phyloP scores from a whole-genome alignment of 305 asterid species.

The Fraxinus floribunda region DNA sequence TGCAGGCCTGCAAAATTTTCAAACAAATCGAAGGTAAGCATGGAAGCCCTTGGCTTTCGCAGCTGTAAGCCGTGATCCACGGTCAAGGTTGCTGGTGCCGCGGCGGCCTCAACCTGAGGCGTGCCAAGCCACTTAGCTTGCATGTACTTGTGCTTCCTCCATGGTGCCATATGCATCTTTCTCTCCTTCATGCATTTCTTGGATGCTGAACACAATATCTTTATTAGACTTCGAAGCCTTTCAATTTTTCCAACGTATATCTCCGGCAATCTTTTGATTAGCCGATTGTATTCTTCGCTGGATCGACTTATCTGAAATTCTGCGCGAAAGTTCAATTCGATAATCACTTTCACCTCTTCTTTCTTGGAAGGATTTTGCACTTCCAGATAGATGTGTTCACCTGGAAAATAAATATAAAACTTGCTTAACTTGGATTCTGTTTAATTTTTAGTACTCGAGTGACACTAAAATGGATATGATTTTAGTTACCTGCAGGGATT shows the following conservation, averaged over 20 bases:
- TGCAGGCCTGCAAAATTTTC: slow-evolving; percentile 20
- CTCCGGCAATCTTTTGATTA: slow-evolving; percentile 29
- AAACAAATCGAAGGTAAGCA: slow-evolving; percentile 34
- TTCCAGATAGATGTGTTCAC: slow-evolving; percentile 41
- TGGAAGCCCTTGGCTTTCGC: slow-evolving; percentile 23
- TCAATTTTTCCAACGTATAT: slow-evolving; percentile 38
- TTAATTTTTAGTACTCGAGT: background rate
- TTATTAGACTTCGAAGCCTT: slow-evolving; percentile 27
- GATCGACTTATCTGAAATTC: slow-evolving; percentile 37
- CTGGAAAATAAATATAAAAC: slow-evolving; percentile 10
- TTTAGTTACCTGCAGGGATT: slow-evolving; percentile 34
- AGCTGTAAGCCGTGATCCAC: background rate
- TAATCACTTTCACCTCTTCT: slow-evolving; percentile 28
- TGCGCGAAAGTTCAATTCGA: slow-evolving; percentile 35
- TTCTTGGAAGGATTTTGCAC: slow-evolving; percentile 20
- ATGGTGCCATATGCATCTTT: slow-evolving; percentile 43
- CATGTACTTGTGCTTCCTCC: slow-evolving; percentile 49
- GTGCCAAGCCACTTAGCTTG: slow-evolving; percentile 44
- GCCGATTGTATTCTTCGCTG: slow-evolving; percentile 25
- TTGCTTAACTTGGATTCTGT: background rate
- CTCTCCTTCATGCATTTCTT: slow-evolving; percentile 37
- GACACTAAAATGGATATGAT: background rate
- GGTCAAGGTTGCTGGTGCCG: background rate
- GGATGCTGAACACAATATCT: slow-evolving; percentile 38
- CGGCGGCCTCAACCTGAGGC: background rate